Base-by-base conservation (phyloP, 140 eudicot genomes). In the Senecio squalidus region DNA sequence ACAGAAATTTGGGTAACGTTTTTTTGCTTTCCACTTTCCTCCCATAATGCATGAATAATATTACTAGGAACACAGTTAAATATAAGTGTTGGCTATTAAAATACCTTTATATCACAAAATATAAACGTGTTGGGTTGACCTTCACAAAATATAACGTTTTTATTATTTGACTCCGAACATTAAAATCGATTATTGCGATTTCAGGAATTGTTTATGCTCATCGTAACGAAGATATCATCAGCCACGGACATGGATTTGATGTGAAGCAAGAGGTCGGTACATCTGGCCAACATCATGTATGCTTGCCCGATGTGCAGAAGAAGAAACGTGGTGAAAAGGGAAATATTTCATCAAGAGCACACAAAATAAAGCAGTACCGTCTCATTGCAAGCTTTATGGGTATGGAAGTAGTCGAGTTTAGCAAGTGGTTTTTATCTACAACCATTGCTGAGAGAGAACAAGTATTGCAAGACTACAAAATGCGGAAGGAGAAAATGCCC, bases 161-260 rank as follows among this genome's bases (percentile, higher is more conserved):
- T n/a, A n/a, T n/a, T n/a, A n/a, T n/a, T n/a, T n/a, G n/a, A n/a
- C n/a, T n/a, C n/a, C n/a, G n/a, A n/a, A n/a, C n/a, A n/a, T n/a
- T n/a, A n/a, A n/a, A n/a, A n/a, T n/a, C n/a, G n/a, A n/a, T n/a
- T n/a, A n/a, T n/a, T n/a, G n/a, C n/a, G n/a, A n/a, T 26, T 59
- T 41, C 69, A 91, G 98, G 98, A 29, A 80, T 84, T 40, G 82
- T 91, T 21, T 83, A 91, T 68, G 81, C 95, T 41, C 98, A 91
- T 69, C 86, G 96, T 5, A 80, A 86, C 36, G 94, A 83, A 69
- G 96, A 91, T 39, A 74, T 91, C 28, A 84, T 91, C 29, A 81
- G 86, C 74, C 50, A 58, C 10, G 74, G 83, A 49, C 74, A 64
- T 47, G 73, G 79, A 38, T 26, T 25, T 28, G 66, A 69, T 28